Evolutionary conservation across 1,139 yeast species (phyloP).

Genomic region (Diutina neorugosa): DNA sequence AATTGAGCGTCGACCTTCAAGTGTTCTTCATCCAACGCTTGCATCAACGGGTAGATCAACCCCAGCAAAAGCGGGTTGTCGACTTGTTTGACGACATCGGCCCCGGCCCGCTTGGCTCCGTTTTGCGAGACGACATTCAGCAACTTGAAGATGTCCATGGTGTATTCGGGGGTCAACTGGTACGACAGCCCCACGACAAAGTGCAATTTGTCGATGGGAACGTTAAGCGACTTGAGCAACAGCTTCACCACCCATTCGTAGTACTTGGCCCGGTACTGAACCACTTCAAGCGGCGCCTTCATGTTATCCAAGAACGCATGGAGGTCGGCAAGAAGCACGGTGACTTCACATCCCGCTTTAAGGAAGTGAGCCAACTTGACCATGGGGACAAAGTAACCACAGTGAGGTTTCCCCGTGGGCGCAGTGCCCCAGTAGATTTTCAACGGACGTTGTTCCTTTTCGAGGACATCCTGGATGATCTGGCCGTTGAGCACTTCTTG

Average conservation of each 20-base stretch:
- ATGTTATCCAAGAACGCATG: conserved; percentile 96
- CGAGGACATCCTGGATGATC: conserved; percentile 76
- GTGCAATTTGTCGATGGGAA: conserved; percentile 77
- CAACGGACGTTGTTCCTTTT: conserved; percentile 68
- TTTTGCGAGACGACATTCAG: conserved; percentile 80
- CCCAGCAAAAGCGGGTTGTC: conserved; percentile 89
- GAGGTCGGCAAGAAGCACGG: conserved; percentile 86
- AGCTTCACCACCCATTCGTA: conserved; percentile 78
- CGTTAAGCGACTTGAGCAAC: conserved; percentile 73
- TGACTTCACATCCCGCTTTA: conserved; percentile 93
- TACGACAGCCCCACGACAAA: conserved; percentile 84
- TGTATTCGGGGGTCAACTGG: conserved; percentile 67
- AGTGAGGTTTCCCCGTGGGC: conserved; percentile 96
- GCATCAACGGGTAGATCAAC: conserved; percentile 95
- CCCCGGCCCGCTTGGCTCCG: conserved; percentile 98
- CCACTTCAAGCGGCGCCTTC: conserved; percentile 96
- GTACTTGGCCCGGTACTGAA: conserved; percentile 77
- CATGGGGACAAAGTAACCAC: conserved; percentile 98
- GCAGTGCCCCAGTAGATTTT: conserved; percentile 87
- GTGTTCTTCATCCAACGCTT: conserved; percentile 91
- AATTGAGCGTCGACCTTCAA: conserved; percentile 87
- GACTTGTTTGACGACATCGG: conserved; percentile 97
- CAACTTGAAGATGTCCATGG: conserved; percentile 78
- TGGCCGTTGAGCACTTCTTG: conserved; percentile 89
- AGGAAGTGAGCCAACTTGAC: conserved; percentile 89